Base-by-base conservation (phyloP, 2,329 filamentous ascomycete genomes). In the Pseudocercospora crystallina region DNA sequence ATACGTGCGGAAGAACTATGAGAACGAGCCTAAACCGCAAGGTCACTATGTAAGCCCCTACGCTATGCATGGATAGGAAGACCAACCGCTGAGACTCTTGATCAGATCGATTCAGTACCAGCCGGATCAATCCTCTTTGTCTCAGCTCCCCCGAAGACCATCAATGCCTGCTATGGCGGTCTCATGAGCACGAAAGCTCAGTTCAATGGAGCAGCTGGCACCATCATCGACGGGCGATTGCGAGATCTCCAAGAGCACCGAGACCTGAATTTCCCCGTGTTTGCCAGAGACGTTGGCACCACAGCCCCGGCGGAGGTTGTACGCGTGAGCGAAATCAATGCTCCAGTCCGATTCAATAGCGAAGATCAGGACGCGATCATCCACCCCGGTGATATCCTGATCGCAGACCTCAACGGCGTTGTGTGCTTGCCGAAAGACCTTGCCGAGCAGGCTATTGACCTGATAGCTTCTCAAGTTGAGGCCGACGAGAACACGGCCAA, bases 181-280 rank as follows among this genome's bases (percentile, higher is more conserved):
- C 65, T 81, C 17, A 81, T 80, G 79, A 74, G 73, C 17, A 72
- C 71, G 2, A 69, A 77, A 14, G 78, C 78, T 2, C 68, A 71
- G 56, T 65, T 66, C 5, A 67, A 69, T 36, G 72, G 73, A 5
- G 77, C 76, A 1, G 74, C 67, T 1, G 79, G 78, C 1, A 73
- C 74, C 3, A 68, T 81, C 10, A 73, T 81, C 30, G 78, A 81
- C 60, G 79, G 79, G 3, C 69, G 76, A 3, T 70, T 80, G 47
- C 72, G 78, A 8, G 78, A 81, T 58, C 63, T 81, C 20, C 71
- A 78, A 54, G 78, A 81, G 65, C 79, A 81, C 60, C 73, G 78
- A 5, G 75, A 71, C 15, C 61, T 80, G 14, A 63, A 64, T 0
- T 80, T 70, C 49, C 75, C 77, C 5, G 74, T 68, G 17, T 64